Evolutionary conservation across 2,329 filamentous ascomycete species (phyloP), one percentile per base, ranked within the genome.

Genomic region (Neofusicoccum laricinum): DNA sequence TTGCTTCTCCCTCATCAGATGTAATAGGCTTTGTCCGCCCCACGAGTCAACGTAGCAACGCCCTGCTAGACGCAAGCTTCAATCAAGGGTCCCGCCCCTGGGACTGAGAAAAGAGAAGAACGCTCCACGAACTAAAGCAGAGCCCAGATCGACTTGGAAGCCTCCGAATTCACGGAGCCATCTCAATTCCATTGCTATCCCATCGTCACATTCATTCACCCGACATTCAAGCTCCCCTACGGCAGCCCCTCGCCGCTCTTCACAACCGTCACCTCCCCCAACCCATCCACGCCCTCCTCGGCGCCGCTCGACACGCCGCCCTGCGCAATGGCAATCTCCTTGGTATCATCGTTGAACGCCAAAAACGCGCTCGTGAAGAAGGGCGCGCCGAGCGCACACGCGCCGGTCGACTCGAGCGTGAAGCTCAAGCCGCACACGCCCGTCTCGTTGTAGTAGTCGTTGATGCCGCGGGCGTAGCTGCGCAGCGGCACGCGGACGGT

Each of bases 351-450:
- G 61, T 76, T 71, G 45, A 73, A 70, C 7, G 74, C 73, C 21
- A 75, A 70, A 68, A 75, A 75, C 4, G 70, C 69, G 1, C 67
- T 71, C 0, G 70, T 71, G 19, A 69, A 67, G 65, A 78, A 78
- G 0, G 76, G 71, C 7, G 73, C 71, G 14, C 70, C 73, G 7
- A 77, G 69, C 25, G 55, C 55, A 36, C 55, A 59, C 40, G 25
- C 17, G 36, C 21, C 41, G 10, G 15, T 46, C 30, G 55, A 15
- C 32, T 66, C 67, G n/a, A 77, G 48, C 49, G 69, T 71, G 17
- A 78, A 51, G 46, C 49, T 51, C 36, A 63, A 19, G 6, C 14
- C 21, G 21, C 61, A 63, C 32, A 43, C 25, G n/a, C 53, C 21
- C 14, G 61, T 51, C 38, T 63, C 36, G 17, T 63, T 63, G 36